Base-by-base conservation (phyloP, 2,329 filamentous ascomycete species). In the Ophiostoma triangulosporum region DNA sequence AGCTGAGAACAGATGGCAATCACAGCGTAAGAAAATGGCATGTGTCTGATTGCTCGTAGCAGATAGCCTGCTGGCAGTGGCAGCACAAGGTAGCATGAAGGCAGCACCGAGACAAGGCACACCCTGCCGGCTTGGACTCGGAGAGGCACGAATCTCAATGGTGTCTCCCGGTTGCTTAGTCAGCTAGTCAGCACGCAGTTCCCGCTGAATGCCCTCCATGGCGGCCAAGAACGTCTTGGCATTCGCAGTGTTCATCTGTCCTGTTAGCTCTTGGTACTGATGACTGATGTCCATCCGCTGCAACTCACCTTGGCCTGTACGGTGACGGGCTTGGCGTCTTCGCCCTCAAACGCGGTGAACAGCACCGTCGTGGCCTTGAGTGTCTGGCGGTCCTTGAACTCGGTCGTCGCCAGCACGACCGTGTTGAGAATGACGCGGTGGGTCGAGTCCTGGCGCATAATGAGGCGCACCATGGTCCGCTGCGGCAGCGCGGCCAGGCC, bases 371-470 rank as follows among this genome's bases (percentile, higher is more conserved):
- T 75, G 45, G 80, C 77, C 66, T 88, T 88, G 57, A 85, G 77
- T 40, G 78, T 80, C 29, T 87, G 82, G 61, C 84, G 85, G 51
- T 89, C 80, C 56, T 88, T 83, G 63, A 94, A 88, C 45, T 81
- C 80, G 77, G 94, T 86, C 5, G 82, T 79, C 54, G 86, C 84
- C 56, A 88, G 78, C 56, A 97, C 75, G 1, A 83, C 80, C 1
- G 86, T 88, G 69, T 97, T 97, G 50, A 97, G 73, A 57, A 95
- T 83, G 52, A 97, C 81, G 22, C 88, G 80, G 62, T 90, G 82
- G 1, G 88, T 93, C 56, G 89, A 88, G 63, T 96, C 90, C 60
- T 94, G 88, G 17, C 91, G 84, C 81, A 96, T 89, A 57, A 97
- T 78, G 59, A 97, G 78, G 40, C 91, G 84, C 24, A 84, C 76